Evolutionary conservation across 805 yeast genomes (phyloP).

Genomic region (Suhomyces canberraensis): DNA sequence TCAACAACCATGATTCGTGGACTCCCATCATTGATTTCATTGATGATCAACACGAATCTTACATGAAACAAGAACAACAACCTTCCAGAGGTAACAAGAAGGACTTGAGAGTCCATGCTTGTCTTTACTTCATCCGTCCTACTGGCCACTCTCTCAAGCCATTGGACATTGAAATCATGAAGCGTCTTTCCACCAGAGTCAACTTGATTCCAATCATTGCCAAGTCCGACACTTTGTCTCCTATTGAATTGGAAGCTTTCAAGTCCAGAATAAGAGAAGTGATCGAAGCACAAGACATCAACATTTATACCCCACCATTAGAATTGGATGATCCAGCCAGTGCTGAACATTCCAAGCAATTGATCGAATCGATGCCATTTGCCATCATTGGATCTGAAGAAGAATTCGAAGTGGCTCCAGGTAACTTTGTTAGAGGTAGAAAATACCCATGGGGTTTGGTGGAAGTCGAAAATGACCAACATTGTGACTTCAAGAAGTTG

Average conservation of each 20-base stretch:
- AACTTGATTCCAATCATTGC: conserved; percentile 88
- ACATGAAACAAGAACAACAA: conserved; percentile 91
- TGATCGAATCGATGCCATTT: conserved; percentile 83
- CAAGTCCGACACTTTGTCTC: conserved; percentile 81
- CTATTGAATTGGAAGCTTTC: conserved; percentile 63
- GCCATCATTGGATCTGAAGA: conserved; percentile 79
- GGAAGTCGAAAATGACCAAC: conserved; percentile 81
- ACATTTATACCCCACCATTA: conserved; percentile 80
- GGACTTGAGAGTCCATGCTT: conserved; percentile 88
- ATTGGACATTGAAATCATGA: conserved; percentile 85
- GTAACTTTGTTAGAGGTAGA: conserved; percentile 70
- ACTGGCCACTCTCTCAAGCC: conserved; percentile 87
- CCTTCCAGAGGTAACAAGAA: conserved; percentile 65
- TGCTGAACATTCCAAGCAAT: conserved; percentile 74
- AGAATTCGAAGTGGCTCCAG: conserved; percentile 60
- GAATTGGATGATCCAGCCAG: conserved; percentile 72
- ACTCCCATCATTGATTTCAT: conserved; percentile 82
- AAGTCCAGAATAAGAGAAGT: conserved; percentile 76
- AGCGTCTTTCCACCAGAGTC: conserved; percentile 72
- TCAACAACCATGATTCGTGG: conserved; percentile 84
- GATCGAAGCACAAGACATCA: conserved; percentile 79
- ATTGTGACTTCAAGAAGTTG: conserved; percentile 80
- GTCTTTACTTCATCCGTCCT: conserved; percentile 86
- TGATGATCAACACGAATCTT: conserved; percentile 86
- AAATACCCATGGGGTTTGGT: conserved; percentile 89